Base-by-base conservation (phyloP, 2,329 filamentous ascomycete genomes). In the Septoria linicola region DNA sequence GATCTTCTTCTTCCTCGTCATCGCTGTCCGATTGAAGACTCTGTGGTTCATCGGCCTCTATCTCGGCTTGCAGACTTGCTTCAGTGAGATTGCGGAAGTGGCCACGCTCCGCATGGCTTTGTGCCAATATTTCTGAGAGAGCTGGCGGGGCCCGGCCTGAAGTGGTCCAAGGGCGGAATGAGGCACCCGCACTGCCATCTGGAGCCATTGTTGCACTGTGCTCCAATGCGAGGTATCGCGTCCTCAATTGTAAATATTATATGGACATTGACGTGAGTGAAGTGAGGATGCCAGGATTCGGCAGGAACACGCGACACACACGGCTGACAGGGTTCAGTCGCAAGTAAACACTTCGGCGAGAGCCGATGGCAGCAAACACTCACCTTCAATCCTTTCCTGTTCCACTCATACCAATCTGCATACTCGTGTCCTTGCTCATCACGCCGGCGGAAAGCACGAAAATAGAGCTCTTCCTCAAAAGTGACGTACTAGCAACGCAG, bases 81-180 rank as follows among this genome's bases (percentile, higher is more conserved):
- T 95, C 88, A 42, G 83, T 88, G 58, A 97, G 77, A 61, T 84
- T 78, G 53, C 89, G 85, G 67, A 97, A 95, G 19, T 89, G 88
- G 11, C 88, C 89, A 54, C 87, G 84, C 63, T 95, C 84, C 36
- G 75, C 71, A 60, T 90, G 87, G 64, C 96, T 85, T 59, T 91
- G 89, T 51, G 80, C 75, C 60, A 96, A 89, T 60, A 92, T 85
- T 40, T 86, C 80, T 50, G 80, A 76, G n/a, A 96, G 76, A 40
- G 77, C 80, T 65, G 80, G 81, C 64, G 74, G 76, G 64, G 73
- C 80, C 72, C 75, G 79, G 63, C 72, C 76, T 50, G 59, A 63
- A 58, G 77, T 73, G 13, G 84, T 81, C 75, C 79, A 81, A 35
- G 86, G 81, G 51, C 81, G 80, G 52, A 91, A 72, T 8, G 83